These are phyloP conservation scores for Blastobotrys mokoenaii DNA, from an alignment of 805 yeast species.

Conservation along the genomic window DNA sequence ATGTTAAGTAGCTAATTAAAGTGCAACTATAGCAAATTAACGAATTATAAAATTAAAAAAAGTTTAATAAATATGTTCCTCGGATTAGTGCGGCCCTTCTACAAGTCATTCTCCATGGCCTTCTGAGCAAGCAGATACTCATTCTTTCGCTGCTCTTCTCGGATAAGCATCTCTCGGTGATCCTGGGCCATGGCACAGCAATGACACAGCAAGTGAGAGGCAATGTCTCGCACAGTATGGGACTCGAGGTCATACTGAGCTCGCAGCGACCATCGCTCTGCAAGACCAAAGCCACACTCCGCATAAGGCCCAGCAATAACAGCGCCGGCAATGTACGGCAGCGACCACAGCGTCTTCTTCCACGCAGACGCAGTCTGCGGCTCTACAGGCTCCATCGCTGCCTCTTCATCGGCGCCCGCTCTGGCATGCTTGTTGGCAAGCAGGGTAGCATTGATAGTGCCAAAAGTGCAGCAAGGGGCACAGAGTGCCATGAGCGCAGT, in stretches of 20 bases:
- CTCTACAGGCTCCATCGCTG: background rate
- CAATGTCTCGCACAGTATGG: slow-evolving; percentile 4
- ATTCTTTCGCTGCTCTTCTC: slow-evolving; percentile 7
- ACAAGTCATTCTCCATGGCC: no score
- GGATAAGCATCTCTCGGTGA: slow-evolving; percentile 10
- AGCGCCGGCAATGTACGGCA: slow-evolving; percentile 5
- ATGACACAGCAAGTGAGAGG: slow-evolving; percentile 8
- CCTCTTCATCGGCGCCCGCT: slow-evolving; percentile 6
- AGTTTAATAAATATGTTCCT: no score
- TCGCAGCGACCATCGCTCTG: slow-evolving; percentile 8
- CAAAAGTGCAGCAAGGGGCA: slow-evolving; percentile 11
- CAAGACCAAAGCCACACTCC: slow-evolving; percentile 2
- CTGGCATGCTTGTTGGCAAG: slow-evolving; percentile 3
- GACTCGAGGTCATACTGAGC: slow-evolving; percentile 7
- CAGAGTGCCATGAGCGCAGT: slow-evolving; percentile 3
- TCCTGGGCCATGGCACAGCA: slow-evolving; percentile 13
- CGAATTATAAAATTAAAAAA: no score
- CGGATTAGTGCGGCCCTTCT: no score
- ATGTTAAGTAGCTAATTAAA: no score
- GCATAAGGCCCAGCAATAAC: background rate
- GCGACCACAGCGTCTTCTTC: slow-evolving; percentile 2
- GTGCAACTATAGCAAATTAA: no score
- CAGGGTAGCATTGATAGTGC: slow-evolving; percentile 6
- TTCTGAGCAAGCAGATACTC: slow-evolving; percentile 5
- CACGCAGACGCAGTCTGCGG: slow-evolving; percentile 1